These are phyloP conservation scores for Auricularia cornea DNA, from an alignment of 768 basidiomycete genomes.

Conservation along the genomic window DNA sequence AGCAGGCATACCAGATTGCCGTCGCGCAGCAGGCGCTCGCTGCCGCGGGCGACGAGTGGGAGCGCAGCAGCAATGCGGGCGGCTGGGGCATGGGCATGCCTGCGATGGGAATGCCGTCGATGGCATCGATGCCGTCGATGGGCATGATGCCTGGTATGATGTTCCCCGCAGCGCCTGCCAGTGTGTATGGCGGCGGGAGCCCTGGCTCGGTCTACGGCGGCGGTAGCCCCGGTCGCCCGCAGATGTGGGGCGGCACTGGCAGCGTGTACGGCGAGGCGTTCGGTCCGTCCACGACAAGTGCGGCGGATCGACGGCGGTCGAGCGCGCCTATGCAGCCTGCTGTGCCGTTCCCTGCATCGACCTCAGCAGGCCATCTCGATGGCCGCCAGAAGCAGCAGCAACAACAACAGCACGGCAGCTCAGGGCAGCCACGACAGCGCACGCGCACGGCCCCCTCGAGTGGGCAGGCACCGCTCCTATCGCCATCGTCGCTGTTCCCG, in stretches of 20 bases:
- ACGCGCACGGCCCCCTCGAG: slow-evolving; percentile 26
- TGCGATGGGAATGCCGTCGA: slow-evolving; percentile 17
- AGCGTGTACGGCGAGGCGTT: slow-evolving; percentile 68
- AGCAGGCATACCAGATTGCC: slow-evolving; percentile 84
- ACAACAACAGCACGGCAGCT: slow-evolving; percentile 4
- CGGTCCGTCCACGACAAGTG: slow-evolving; percentile 27
- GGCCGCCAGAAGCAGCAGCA: neutral
- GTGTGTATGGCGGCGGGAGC: slow-evolving; percentile 46
- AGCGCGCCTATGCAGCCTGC: slow-evolving; percentile 10
- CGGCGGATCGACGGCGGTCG: slow-evolving; percentile 3
- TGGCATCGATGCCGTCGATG: slow-evolving; percentile 13
- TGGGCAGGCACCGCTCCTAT: neutral
- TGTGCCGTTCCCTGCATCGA: slow-evolving; percentile 13
- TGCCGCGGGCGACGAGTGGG: slow-evolving; percentile 87
- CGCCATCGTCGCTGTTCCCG: neutral
- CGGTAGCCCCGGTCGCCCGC: slow-evolving; percentile 3
- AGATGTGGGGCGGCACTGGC: slow-evolving; percentile 30
- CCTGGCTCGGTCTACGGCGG: slow-evolving; percentile 9
- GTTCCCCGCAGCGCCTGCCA: slow-evolving; percentile 40
- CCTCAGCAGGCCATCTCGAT: neutral
- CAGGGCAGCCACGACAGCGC: slow-evolving; percentile 19
- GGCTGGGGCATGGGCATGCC: slow-evolving; percentile 42
- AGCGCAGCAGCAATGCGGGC: slow-evolving; percentile 55
- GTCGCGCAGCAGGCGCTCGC: slow-evolving; percentile 88
- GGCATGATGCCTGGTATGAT: slow-evolving; percentile 29